Percentiles rank a stretch among this genome's conserved stretches.
These are phyloP conservation scores for Corallochytrium limacisporum DNA, from an alignment of 78 protist genomes.

Conservation along the genomic window DNA sequence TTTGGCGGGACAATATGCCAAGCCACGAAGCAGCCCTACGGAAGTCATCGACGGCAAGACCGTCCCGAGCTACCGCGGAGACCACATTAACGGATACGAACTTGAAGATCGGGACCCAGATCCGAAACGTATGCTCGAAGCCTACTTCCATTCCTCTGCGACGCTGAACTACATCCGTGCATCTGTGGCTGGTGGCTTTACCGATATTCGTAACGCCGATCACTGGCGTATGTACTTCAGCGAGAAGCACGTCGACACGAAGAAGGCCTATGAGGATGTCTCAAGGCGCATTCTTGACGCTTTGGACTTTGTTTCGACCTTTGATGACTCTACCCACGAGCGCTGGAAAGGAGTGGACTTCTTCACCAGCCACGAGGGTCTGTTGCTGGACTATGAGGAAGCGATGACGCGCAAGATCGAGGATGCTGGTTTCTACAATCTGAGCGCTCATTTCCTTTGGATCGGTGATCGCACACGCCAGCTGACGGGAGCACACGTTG, in stretches of 20 bases:
- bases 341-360: no score
- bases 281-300: not conserved
- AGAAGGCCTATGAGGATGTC: conserved; percentile 1
- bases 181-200: conserved; percentile 24
- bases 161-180: conserved; percentile 42
- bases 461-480: conserved; percentile 59
- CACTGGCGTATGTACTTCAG: conserved; percentile 1
- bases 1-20: conserved; percentile 46
- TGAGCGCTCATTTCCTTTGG: conserved; percentile 52
- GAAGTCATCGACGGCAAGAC: conserved; percentile 10
- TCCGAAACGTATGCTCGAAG: conserved; percentile 32
- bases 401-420: conserved; percentile 15
- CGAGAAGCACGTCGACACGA: not conserved
- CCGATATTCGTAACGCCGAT: conserved; percentile 22
- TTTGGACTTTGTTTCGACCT: not conserved
- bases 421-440: conserved; percentile 16
- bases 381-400: conserved; percentile 35
- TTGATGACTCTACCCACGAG: not conserved
- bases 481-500: conserved; percentile 38
- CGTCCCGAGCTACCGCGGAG: conserved; percentile 26
- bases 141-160: conserved; percentile 43
- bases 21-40: conserved; percentile 13
- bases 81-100: conserved; percentile 35
- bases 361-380: conserved; percentile 50
- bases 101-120: conserved; percentile 25